Base-by-base conservation (phyloP, 2,329 filamentous ascomycete genomes). In the Neofusicoccum sp. region DNA sequence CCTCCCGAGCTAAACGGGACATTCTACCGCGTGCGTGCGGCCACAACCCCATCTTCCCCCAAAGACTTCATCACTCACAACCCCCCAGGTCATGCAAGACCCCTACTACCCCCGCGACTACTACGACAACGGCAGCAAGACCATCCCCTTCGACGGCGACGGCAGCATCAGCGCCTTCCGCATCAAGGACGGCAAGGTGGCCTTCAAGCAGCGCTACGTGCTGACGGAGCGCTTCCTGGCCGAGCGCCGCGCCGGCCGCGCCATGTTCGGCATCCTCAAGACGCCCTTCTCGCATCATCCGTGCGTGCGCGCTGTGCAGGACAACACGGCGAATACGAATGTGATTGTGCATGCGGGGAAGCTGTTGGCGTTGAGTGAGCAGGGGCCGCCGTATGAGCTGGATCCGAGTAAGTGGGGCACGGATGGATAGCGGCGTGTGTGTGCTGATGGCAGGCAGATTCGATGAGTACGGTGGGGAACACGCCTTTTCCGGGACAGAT, bases 61-160 rank as follows among this genome's bases (percentile, higher is more conserved):
- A 12, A 41, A 41, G 2, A 6, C 16, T 41, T 41, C 38, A n/a
- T n/a, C 38, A 41, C 11, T 31, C 11, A 24, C n/a, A n/a, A 20
- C n/a, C 16, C n/a, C 7, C n/a, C 12, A 47, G 43, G 73, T 83
- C 16, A 81, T 83, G 71, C 79, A 80, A n/a, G 81, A 84, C 66
- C 79, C 76, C 0, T 73, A 73, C 2, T 63, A 72, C 0, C 70
- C 75, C 0, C 75, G 73, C 0, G 62, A 72, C 11, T 63, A 71
- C 1, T 61, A 72, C 6, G 69, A 77, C 41, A 71, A 73, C 8
- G 64, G 47, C 47, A 36, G 31, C 47, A 51, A 51, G 20, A 51
- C 47, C 2, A 51, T 75, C 7, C 71, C 70, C 67, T 58, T 74
- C 58, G 70, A 70, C 45, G 72, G 71, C 4, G 70, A 74, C 49